Conservation (phyloP, 495 filamentous ascomycete genomes). For the Lepidopterella palustris region DNA sequence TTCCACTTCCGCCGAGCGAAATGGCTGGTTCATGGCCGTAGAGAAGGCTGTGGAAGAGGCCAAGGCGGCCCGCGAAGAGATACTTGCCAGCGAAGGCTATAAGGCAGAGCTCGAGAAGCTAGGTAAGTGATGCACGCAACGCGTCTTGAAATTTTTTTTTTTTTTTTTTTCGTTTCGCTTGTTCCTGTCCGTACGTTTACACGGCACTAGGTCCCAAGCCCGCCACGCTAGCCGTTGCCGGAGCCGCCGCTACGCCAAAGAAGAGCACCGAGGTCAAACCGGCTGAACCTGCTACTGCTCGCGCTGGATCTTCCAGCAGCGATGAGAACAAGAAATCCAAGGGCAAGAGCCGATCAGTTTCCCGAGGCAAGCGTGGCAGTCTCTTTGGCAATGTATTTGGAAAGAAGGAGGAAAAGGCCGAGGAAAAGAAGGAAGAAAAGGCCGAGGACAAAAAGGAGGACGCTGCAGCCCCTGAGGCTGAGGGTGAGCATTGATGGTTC, state of each 20-base stretch:
- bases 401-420: slow-evolving; percentile 53
- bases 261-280: slow-evolving; percentile 37
- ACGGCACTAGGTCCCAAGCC: slow-evolving; percentile 36
- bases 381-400: slow-evolving; percentile 71
- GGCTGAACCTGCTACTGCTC: slow-evolving; percentile 25
- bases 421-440: slow-evolving; percentile 45
- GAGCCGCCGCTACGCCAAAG: slow-evolving; percentile 30
- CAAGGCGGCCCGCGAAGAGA: slow-evolving; percentile 43
- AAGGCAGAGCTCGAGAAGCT: slow-evolving; percentile 44
- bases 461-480: slow-evolving; percentile 1
- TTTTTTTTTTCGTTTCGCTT: slow-evolving; percentile 25
- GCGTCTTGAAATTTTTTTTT: slow-evolving; percentile 1
- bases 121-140: slow-evolving; percentile 29
- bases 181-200: slow-evolving; percentile 37
- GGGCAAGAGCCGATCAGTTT: slow-evolving; percentile 61
- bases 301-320: slow-evolving; percentile 27
- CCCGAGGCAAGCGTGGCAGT: slow-evolving; percentile 71
- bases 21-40: slow-evolving; percentile 69
- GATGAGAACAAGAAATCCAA: slow-evolving; percentile 36
- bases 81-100: slow-evolving; percentile 39
- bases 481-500: slow-evolving; percentile 14
- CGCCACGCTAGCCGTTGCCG: slow-evolving; percentile 26
- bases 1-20: slow-evolving; percentile 63
- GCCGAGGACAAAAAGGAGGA: slow-evolving; percentile 45
- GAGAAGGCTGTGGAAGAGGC: slow-evolving; percentile 52